Percentiles rank a stretch among this genome's conserved stretches.
Conservation (phyloP, 768 basidiomycete genomes). For the Termitomyces sp. region DNA sequence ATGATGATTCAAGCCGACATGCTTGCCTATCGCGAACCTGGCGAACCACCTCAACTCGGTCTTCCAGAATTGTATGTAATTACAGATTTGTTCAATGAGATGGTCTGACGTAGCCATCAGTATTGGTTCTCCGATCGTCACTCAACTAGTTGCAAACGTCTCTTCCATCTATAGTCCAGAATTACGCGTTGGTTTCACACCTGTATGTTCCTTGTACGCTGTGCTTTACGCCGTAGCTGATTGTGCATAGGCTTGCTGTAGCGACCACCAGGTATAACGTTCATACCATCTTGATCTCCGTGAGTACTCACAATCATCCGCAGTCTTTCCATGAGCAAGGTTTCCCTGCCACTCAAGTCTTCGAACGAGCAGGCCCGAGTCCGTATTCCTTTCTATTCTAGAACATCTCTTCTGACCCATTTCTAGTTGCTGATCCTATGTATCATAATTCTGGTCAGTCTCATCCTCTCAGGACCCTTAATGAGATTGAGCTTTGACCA, state of each 20-base stretch:
- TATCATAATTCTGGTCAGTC: conserved; percentile 80
- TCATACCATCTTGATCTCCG: not conserved
- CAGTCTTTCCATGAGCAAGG: conserved; percentile 80
- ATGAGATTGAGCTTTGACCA: not conserved
- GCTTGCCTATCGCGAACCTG: conserved; percentile 76
- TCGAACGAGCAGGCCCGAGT: conserved; percentile 80
- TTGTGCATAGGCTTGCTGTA: conserved; percentile 67
- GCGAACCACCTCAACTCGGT: conserved; percentile 80
- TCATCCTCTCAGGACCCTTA: not conserved
- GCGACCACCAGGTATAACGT: conserved; percentile 70
- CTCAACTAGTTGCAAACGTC: conserved; percentile 69
- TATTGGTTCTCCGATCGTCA: conserved; percentile 74
- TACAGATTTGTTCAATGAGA: not conserved
- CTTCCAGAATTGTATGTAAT: conserved; percentile 59
- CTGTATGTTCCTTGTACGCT: conserved; percentile 30
- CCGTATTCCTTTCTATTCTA: conserved; percentile 17
- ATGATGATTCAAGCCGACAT: conserved; percentile 92
- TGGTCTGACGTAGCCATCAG: conserved; percentile 30
- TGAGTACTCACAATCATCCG: conserved; percentile 1
- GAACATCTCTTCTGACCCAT: not conserved
- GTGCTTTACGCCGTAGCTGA: not conserved
- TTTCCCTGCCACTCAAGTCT: conserved; percentile 82
- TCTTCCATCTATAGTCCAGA: conserved; percentile 81
- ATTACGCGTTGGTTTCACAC: conserved; percentile 60
- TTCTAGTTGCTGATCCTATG: conserved; percentile 77